Conservation (phyloP, 768 basidiomycete species). For the Daedaleopsis nitida region DNA sequence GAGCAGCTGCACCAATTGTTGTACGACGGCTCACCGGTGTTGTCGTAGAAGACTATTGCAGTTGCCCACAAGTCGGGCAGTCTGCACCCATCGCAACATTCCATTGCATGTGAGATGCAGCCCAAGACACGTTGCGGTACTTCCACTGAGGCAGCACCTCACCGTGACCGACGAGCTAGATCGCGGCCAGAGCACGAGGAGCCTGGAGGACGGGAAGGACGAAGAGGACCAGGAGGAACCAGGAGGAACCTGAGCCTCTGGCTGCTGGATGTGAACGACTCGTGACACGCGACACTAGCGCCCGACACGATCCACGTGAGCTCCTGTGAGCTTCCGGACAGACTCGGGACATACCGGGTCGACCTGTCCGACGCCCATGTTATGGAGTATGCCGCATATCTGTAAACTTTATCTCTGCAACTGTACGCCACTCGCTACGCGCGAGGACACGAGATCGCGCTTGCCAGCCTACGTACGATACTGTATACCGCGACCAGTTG, state of each 20-base stretch:
- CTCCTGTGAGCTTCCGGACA: too few relatives aligned
- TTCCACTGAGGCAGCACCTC: neutral
- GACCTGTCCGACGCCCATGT: too few relatives aligned
- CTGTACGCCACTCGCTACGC: conserved; percentile 27
- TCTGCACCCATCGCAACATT: conserved; percentile 78
- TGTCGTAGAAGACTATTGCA: conserved; percentile 27
- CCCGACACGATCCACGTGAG: too few relatives aligned
- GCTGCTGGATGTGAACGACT: too few relatives aligned
- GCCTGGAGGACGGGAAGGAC: too few relatives aligned
- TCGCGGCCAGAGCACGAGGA: too few relatives aligned
- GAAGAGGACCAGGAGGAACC: too few relatives aligned
- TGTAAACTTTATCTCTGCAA: conserved; percentile 27
- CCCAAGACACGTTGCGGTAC: neutral
- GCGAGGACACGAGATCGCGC: conserved; percentile 3
- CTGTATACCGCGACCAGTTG: conserved; percentile 39
- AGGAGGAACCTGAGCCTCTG: too few relatives aligned
- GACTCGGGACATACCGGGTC: too few relatives aligned
- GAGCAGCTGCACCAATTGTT: neutral
- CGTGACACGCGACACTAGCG: too few relatives aligned
- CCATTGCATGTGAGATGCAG: conserved; percentile 56
- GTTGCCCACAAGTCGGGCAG: conserved; percentile 48
- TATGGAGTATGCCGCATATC: neutral
- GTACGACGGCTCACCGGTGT: neutral
- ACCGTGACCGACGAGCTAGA: too few relatives aligned
- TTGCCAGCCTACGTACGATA: conserved; percentile 1